A percentile compares a stretch with the other conserved stretches of the same genome.
These are phyloP conservation scores for Xylariomycetidae sp. DNA, from an alignment of 2,329 filamentous ascomycete species.

Conservation along the genomic window DNA sequence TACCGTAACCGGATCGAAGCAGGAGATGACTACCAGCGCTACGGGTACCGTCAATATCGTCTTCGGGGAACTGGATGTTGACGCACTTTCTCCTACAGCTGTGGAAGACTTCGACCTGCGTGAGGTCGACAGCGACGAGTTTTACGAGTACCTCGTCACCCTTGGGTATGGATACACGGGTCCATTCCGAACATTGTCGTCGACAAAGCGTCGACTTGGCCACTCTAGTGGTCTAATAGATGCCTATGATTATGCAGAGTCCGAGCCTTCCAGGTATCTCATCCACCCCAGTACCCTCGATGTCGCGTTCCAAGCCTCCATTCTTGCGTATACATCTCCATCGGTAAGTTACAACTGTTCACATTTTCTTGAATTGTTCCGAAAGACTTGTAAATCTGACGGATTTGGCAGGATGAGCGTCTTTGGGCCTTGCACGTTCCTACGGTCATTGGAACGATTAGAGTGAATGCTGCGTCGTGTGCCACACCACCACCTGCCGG, in stretches of 20 bases:
- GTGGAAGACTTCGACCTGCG: slow-evolving; percentile 12
- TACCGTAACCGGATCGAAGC: slow-evolving; percentile 6
- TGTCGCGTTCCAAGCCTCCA: slow-evolving; percentile 29
- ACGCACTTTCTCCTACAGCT: slow-evolving; percentile 9
- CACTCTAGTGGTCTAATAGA: not conserved
- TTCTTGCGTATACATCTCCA: slow-evolving; percentile 28
- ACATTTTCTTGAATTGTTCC: too few species aligned
- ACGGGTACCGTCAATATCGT: slow-evolving; percentile 14
- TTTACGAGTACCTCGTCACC: slow-evolving; percentile 10
- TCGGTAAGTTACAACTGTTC: too few species aligned
- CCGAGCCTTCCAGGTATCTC: slow-evolving; percentile 8
- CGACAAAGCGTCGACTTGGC: slow-evolving; percentile 9
- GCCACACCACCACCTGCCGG: not conserved
- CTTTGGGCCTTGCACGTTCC: slow-evolving; percentile 29
- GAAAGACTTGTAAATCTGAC: too few species aligned
- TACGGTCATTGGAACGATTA: slow-evolving; percentile 15
- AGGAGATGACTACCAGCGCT: slow-evolving; percentile 13
- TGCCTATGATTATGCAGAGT: slow-evolving; percentile 1
- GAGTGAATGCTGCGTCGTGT: slow-evolving; percentile 3
- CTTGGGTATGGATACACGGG: slow-evolving; percentile 13
- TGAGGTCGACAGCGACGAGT: slow-evolving; percentile 13
- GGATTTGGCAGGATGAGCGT: slow-evolving; percentile 25
- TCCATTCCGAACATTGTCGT: slow-evolving; percentile 7
- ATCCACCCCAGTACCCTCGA: slow-evolving; percentile 32
- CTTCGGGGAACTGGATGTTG: slow-evolving; percentile 12